Conservation (phyloP, 2,329 filamentous ascomycete genomes). For the Stachybotrys chartarum region DNA sequence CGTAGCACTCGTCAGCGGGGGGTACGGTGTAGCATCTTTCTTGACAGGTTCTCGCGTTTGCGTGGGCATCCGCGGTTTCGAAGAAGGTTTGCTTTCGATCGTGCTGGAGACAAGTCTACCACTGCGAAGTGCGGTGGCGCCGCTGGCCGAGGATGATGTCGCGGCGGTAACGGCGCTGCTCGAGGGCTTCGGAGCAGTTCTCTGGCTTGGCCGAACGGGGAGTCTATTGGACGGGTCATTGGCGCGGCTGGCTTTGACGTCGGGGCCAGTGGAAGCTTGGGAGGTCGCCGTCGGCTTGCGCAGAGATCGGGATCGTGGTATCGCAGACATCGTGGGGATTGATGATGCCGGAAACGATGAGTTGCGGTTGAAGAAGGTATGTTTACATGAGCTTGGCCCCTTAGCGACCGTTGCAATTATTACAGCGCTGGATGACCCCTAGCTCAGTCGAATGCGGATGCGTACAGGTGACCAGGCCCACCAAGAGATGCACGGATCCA, state of each 20-base stretch:
- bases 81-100: slow-evolving; percentile 14
- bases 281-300: slow-evolving; percentile 29
- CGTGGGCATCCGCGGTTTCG: slow-evolving; percentile 6
- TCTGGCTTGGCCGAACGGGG: slow-evolving; percentile 36
- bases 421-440: too few relatives aligned
- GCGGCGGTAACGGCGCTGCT: slow-evolving; percentile 3
- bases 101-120: slow-evolving; percentile 7
- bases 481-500: too few relatives aligned
- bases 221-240: slow-evolving; percentile 41
- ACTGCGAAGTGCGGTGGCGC: slow-evolving; percentile 11
- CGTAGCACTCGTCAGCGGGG: slow-evolving; percentile 24
- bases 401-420: too few relatives aligned
- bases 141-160: slow-evolving; percentile 4
- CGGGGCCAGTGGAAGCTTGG: slow-evolving; percentile 4
- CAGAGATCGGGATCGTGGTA: slow-evolving; percentile 40
- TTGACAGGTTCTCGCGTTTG: slow-evolving; percentile 6
- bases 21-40: slow-evolving; percentile 21
- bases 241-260: slow-evolving; percentile 20
- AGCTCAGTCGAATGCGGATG: too few relatives aligned
- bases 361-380: not conserved
- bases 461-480: too few relatives aligned
- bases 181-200: slow-evolving; percentile 12
- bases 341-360: not conserved
- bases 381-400: not conserved
- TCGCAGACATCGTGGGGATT: slow-evolving; percentile 29